phyloP scores from a whole-genome alignment of 1,139 yeast species.

The Geotrichum carabidarum region DNA sequence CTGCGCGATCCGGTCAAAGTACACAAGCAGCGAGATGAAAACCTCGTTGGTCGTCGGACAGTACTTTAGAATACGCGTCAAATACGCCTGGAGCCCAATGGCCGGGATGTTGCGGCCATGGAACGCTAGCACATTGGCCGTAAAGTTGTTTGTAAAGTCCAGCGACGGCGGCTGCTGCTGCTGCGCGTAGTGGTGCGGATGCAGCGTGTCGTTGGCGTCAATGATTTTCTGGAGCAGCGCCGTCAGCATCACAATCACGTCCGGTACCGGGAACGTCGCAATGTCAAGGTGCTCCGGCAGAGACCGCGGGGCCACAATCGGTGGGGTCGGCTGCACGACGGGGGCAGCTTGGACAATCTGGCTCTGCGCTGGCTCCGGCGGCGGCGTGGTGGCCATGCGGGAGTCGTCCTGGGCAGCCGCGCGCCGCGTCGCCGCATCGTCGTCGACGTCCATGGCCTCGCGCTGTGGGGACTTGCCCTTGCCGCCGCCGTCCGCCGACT shows the following conservation, averaged over 20 bases:
- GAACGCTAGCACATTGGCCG: slow-evolving; percentile 78
- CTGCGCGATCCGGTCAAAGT: slow-evolving; percentile 90
- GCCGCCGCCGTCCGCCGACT: neutral
- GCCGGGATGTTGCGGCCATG: slow-evolving; percentile 97
- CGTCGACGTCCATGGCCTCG: slow-evolving; percentile 1
- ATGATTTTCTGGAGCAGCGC: slow-evolving; percentile 79
- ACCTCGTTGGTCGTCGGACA: slow-evolving; percentile 98
- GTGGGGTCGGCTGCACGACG: slow-evolving; percentile 18
- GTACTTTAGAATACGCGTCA: slow-evolving; percentile 84
- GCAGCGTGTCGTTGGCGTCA: slow-evolving; percentile 84
- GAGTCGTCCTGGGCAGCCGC: neutral
- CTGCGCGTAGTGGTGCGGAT: slow-evolving; percentile 61
- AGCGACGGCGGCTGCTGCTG: slow-evolving; percentile 26
- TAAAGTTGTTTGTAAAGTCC: slow-evolving; percentile 35
- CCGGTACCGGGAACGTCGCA: slow-evolving; percentile 77
- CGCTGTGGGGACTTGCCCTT: neutral
- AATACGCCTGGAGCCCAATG: slow-evolving; percentile 80
- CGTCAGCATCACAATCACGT: slow-evolving; percentile 75
- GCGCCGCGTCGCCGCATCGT: neutral
- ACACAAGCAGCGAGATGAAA: slow-evolving; percentile 79
- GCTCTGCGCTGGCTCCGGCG: neutral
- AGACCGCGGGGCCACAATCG: slow-evolving; percentile 19
- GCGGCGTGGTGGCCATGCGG: slow-evolving; percentile 7
- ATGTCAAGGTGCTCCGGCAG: slow-evolving; percentile 59
- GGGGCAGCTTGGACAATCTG: slow-evolving; percentile 15